Evolutionary conservation across 192 early-diverging fungal genomes (phyloP).

Genomic region (Thamnidium elegans): DNA sequence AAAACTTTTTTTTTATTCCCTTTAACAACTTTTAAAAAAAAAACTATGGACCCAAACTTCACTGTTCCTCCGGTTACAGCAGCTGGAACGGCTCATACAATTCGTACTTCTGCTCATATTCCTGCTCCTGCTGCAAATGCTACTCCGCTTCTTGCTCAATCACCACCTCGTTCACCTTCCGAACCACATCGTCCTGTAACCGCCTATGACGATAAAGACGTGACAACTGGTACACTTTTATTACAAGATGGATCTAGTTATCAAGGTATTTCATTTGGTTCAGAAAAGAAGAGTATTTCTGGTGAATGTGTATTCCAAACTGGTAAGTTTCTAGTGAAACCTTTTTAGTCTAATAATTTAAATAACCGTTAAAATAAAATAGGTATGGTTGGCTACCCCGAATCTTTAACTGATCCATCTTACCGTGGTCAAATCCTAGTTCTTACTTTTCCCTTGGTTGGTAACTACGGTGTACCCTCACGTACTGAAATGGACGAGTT

Average conservation of each 20-base stretch:
- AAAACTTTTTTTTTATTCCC: too few species aligned
- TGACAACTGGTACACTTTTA: slow-evolving; percentile 65
- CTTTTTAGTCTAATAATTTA: not conserved
- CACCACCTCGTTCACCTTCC: slow-evolving; percentile 34
- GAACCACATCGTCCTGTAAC: slow-evolving; percentile 39
- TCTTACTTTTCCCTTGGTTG: slow-evolving; percentile 94
- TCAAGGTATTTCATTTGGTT: slow-evolving; percentile 94
- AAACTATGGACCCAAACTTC: not conserved
- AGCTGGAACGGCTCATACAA: slow-evolving; percentile 23
- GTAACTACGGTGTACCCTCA: slow-evolving; percentile 97
- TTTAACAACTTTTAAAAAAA: too few species aligned
- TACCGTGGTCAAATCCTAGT: slow-evolving; percentile 98
- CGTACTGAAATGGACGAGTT: slow-evolving; percentile 77
- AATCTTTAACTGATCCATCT: slow-evolving; percentile 97
- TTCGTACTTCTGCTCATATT: slow-evolving; percentile 13
- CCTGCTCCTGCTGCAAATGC: slow-evolving; percentile 34
- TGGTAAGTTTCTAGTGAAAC: slow-evolving; percentile 49
- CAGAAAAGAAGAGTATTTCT: slow-evolving; percentile 77
- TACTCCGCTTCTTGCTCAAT: slow-evolving; percentile 15
- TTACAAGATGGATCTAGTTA: slow-evolving; percentile 83
- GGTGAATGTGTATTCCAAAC: slow-evolving; percentile 99
- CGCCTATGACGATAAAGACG: slow-evolving; percentile 35
- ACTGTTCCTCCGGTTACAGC: slow-evolving; percentile 19
- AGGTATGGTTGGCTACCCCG: slow-evolving; percentile 99
- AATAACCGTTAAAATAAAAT: not conserved